phyloP scores from a whole-genome alignment of 1,284 basidiomycete genomes.

The Trichosporon ovoides region DNA sequence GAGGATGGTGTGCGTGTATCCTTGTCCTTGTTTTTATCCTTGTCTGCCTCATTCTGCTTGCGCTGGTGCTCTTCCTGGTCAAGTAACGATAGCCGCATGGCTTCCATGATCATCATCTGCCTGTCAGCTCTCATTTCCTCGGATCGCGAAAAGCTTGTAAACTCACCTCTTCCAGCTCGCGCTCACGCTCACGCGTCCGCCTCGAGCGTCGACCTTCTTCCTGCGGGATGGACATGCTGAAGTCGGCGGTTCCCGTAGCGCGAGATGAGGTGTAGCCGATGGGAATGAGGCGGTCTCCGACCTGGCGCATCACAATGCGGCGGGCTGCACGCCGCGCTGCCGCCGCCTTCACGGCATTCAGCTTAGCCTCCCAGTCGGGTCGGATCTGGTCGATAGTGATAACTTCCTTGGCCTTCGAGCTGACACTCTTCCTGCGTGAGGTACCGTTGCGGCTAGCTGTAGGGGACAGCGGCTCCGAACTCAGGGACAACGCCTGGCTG shows the following conservation, averaged over 20 bases:
- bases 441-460: conserved; percentile 24
- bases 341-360: conserved; percentile 79
- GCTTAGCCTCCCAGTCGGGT: conserved; percentile 89
- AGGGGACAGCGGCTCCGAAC: neutral
- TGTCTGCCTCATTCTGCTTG: conserved; percentile 27
- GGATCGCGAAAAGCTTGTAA: neutral
- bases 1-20: no score
- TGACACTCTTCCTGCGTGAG: conserved; percentile 50
- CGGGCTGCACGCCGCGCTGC: conserved; percentile 86
- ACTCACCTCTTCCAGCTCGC: conserved; percentile 79
- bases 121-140: conserved; percentile 13
- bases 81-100: conserved; percentile 88
- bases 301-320: conserved; percentile 96
- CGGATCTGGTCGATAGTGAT: conserved; percentile 89
- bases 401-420: conserved; percentile 59
- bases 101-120: conserved; percentile 97
- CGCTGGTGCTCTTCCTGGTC: conserved; percentile 65
- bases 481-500: conserved; percentile 26
- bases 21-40: conserved; percentile 4
- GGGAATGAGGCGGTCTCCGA: conserved; percentile 92
- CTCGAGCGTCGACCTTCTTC: conserved; percentile 13
- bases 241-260: conserved; percentile 44
- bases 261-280: conserved; percentile 73
- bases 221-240: conserved; percentile 38
- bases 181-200: conserved; percentile 52